Evolutionary conservation across 139 green algal species (phyloP), one percentile per base, ranked within the genome.

Genomic region (Tetradesmus lagerheimii): DNA sequence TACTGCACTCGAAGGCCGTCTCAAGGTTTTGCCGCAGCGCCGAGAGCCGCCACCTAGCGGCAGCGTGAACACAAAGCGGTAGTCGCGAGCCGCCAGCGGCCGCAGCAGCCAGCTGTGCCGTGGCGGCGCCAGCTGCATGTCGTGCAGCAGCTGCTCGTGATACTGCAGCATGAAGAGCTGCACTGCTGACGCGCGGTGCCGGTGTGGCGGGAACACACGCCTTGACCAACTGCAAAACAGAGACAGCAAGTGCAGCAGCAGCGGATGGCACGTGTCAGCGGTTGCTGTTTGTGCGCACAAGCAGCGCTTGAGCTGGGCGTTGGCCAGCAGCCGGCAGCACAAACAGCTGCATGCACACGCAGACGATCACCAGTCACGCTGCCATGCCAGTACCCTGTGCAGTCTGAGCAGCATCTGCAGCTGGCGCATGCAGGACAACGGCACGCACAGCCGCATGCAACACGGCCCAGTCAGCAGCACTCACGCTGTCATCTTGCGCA

Each of bases 101-200:
- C 57, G 41, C 71, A 91, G 71, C 35, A 41, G 67, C 29, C 25
- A 34, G 35, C 9, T 4, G 20, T 38, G 2, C 23, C 64, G 29
- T 34, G 78, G 38, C 23, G 76, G 12, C 25, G 23, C 1, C 37
- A 93, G 87, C 9, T 62, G 74, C 39, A 91, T 50, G 38, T 90
- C 92, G 0, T 62, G 23, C 47, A 93, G 29, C 67, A 94, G 80
- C 77, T 91, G 91, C 31, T 79, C 87, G 71, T 86, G 89, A 78
- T 89, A 93, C n/a, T 74, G 47, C 74, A 50, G 53, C 78, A 43
- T 88, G 86, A 86, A 93, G 38, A 92, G 83, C 91, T 90, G 88
- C 14, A 92, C 47, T 29, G 87, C 88, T 20, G 91, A 79, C 12
- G 77, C 88, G 4, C 91, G 64, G 78, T 41, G 25, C 27, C 47